phyloP scores from a whole-genome alignment of 2,329 filamentous ascomycete species.

The Ceratocystis lukuohia region DNA sequence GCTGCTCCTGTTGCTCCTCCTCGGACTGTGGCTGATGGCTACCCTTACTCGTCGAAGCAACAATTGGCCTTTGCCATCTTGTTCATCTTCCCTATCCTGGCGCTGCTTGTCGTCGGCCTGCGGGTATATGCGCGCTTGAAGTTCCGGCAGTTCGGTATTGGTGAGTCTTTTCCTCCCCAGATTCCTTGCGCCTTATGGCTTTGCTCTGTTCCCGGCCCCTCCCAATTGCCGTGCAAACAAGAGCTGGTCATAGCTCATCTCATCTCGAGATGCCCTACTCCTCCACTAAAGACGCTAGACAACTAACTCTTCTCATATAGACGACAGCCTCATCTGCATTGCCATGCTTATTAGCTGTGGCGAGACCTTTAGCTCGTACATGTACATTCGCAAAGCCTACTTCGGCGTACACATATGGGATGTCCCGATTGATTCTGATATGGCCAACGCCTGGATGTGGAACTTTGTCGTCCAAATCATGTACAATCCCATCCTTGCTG shows the following conservation, averaged over 20 bases:
- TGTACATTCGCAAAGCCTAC: conserved; percentile 26
- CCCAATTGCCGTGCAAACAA: background rate
- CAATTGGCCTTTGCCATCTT: conserved; percentile 24
- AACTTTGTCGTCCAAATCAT: conserved; percentile 29
- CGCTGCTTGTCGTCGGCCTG: conserved; percentile 23
- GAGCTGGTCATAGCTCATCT: background rate
- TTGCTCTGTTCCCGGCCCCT: too few species aligned
- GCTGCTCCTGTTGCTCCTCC: background rate
- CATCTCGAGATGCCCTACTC: background rate
- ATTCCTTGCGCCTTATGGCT: background rate
- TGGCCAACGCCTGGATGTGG: conserved; percentile 24
- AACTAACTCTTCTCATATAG: conserved; percentile 18
- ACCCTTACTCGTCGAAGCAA: conserved; percentile 24
- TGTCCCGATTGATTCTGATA: conserved; percentile 18
- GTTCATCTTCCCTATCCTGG: conserved; percentile 26
- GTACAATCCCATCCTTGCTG: conserved; percentile 34
- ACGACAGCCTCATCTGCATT: conserved; percentile 24
- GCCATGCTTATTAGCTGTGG: conserved; percentile 21
- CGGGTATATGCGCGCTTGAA: conserved; percentile 25
- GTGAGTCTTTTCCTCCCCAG: conserved; percentile 20
- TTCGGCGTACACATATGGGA: conserved; percentile 23
- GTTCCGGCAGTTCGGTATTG: conserved; percentile 24
- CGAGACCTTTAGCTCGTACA: conserved; percentile 20
- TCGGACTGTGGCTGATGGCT: background rate
- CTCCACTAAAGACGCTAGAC: background rate